Percentiles rank a stretch among this genome's conserved stretches.
Evolutionary conservation across 345 rosid species (phyloP).

Genomic region (Gossypium sturtianum): DNA sequence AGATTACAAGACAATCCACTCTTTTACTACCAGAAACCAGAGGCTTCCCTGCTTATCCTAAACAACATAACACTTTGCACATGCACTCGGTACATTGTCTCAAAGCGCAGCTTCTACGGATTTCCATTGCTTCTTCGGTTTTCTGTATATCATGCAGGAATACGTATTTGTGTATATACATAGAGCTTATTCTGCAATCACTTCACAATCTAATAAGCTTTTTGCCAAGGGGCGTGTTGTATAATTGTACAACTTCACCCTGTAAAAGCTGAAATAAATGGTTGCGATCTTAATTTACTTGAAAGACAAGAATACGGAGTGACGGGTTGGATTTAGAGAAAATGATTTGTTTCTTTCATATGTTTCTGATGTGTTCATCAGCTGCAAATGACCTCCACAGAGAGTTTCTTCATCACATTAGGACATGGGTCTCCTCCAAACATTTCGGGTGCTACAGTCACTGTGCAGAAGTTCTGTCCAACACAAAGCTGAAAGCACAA

Average conservation of each 20-base stretch:
- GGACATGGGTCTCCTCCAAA: conserved; percentile 99
- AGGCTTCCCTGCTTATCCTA: conserved; percentile 32
- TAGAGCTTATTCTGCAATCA: conserved; percentile 28
- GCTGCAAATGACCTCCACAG: conserved; percentile 83
- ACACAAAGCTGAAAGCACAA: conserved; percentile 68
- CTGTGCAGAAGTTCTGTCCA: conserved; percentile 83
- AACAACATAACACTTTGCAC: conserved; percentile 38
- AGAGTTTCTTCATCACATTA: conserved; percentile 80
- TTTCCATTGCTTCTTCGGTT: conserved; percentile 15
- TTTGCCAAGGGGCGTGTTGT: conserved; percentile 42
- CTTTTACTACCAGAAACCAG: conserved; percentile 32
- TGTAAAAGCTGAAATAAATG: conserved; percentile 29
- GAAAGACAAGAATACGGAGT: conserved; percentile 13
- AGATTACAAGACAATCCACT: neutral
- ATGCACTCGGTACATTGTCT: conserved; percentile 51
- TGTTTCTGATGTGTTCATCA: conserved; percentile 24
- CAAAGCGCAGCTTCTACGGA: conserved; percentile 39
- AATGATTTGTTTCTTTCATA: conserved; percentile 11
- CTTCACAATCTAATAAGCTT: conserved; percentile 28
- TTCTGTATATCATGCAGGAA: conserved; percentile 14
- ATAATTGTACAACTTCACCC: conserved; percentile 81
- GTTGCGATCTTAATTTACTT: conserved; percentile 18
- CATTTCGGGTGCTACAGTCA: conserved; percentile 89
- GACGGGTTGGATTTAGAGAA: conserved; percentile 20
- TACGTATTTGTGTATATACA: conserved; percentile 14